phyloP scores from a whole-genome alignment of 2,329 filamentous ascomycete species.

The Colletotrichum sp. region DNA sequence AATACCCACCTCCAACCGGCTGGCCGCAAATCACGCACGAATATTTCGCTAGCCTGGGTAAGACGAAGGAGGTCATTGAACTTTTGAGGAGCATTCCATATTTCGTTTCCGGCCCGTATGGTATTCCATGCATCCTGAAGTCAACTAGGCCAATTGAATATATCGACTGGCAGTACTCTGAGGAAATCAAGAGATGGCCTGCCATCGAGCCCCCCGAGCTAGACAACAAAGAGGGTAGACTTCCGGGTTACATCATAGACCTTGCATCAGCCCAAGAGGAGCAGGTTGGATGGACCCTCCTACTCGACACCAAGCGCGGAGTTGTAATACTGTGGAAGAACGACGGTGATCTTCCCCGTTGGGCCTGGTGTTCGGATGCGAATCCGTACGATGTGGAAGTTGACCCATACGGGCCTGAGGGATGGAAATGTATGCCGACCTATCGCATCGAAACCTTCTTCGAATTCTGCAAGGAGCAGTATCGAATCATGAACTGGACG shows the following conservation, averaged over 20 bases:
- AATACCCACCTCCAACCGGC: background rate
- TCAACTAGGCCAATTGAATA: background rate
- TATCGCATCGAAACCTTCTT: background rate
- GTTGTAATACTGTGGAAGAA: background rate
- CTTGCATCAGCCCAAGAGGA: background rate
- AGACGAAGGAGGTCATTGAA: background rate
- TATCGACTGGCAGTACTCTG: background rate
- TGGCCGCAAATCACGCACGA: background rate
- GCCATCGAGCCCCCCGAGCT: background rate
- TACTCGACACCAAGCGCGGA: background rate
- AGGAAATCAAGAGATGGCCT: background rate
- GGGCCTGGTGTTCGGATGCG: rapidly evolving
- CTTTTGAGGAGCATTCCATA: background rate
- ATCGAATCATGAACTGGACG: background rate
- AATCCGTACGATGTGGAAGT: background rate
- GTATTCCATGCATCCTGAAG: background rate
- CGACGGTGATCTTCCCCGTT: background rate
- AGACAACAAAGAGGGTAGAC: background rate
- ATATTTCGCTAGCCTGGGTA: background rate
- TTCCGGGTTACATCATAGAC: background rate
- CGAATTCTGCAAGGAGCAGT: background rate
- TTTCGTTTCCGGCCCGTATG: background rate
- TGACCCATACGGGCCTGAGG: background rate
- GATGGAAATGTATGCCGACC: background rate
- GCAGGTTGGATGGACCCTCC: background rate